phyloP scores from a whole-genome alignment of 164 flowering plant species.

The Umbellularia californica region DNA sequence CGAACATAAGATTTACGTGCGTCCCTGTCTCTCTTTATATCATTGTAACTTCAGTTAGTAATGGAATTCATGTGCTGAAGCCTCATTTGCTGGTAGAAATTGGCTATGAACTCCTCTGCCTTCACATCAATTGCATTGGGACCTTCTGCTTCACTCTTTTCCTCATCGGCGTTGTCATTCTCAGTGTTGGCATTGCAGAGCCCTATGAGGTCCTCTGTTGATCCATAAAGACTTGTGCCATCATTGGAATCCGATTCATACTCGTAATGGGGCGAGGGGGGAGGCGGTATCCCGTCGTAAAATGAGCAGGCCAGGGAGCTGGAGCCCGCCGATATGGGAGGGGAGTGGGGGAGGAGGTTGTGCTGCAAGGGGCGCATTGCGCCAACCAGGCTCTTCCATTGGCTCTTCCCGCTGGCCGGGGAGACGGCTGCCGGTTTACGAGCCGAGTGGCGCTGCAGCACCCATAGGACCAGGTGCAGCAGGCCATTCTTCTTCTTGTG shows the following conservation, averaged over 20 bases:
- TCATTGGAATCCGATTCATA: background rate
- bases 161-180: slow-evolving; percentile 18
- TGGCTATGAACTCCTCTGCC: slow-evolving; percentile 35
- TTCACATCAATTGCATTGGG: slow-evolving; percentile 43
- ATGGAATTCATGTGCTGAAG: slow-evolving; percentile 30
- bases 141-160: slow-evolving; percentile 31
- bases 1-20: background rate
- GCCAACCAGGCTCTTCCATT: slow-evolving; percentile 44
- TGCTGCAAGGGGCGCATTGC: slow-evolving; percentile 52
- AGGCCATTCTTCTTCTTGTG: background rate
- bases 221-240: slow-evolving; percentile 34
- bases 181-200: slow-evolving; percentile 12
- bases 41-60: slow-evolving; percentile 7
- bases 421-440: background rate
- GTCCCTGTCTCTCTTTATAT: background rate
- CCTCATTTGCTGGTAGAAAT: slow-evolving; percentile 62
- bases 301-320: background rate
- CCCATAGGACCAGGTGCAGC: background rate
- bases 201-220: slow-evolving; percentile 42
- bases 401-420: slow-evolving; percentile 3
- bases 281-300: slow-evolving; percentile 10
- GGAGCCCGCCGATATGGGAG: background rate
- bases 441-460: background rate
- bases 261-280: slow-evolving; percentile 13
- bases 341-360: slow-evolving; percentile 9